Base-by-base conservation (phyloP, 2,329 filamentous ascomycete species). In the Biscogniauxia marginata region DNA sequence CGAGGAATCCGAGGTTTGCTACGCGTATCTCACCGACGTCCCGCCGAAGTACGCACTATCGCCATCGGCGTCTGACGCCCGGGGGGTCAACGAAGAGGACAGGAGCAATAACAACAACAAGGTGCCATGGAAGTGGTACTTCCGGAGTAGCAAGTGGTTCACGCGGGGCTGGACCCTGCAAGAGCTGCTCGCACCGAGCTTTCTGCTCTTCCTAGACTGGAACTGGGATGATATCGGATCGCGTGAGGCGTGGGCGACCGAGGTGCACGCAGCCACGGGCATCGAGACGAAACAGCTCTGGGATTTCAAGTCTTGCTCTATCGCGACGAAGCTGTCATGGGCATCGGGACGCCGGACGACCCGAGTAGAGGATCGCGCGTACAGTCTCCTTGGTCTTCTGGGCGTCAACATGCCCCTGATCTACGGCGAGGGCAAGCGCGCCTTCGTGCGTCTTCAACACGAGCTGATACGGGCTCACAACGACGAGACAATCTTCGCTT, bases 401-500 rank as follows among this genome's bases (percentile, higher is more conserved):
- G 47, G 46, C 18, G 34, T 59, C 2, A 52, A 52, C 11, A 56
- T 59, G 51, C 57, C 54, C 3, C 52, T 59, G 13, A 7, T 59
- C 30, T 59, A 59, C 11, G 7, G 44, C 44, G 57, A 59, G 43
- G 54, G 54, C 6, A 16, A 52, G 7, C 47, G 21, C 16, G 48
- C 54, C 6, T 68, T 67, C 51, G 52, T 56, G 25, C 52, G 65
- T 16, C 59, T 68, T 2, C 65, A 67, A 46, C 56, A 67, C 21
- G 67, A 68, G 49, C 66, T 71, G 13, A 55, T 58, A 8, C 46
- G 5, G 0, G 30, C 25, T 2, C 49, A 54, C 8, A 48, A 58
- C 7, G 56, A 58, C 22, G 54, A 56, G 19, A 53, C 54, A 7
- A 56, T 56, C 20, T 56, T 56, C 46, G 54, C 52, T 11, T 53